Percentiles rank a stretch among this genome's conserved stretches.
phyloP scores from a whole-genome alignment of 2,329 filamentous ascomycete species.

The Nemania diffusa region DNA sequence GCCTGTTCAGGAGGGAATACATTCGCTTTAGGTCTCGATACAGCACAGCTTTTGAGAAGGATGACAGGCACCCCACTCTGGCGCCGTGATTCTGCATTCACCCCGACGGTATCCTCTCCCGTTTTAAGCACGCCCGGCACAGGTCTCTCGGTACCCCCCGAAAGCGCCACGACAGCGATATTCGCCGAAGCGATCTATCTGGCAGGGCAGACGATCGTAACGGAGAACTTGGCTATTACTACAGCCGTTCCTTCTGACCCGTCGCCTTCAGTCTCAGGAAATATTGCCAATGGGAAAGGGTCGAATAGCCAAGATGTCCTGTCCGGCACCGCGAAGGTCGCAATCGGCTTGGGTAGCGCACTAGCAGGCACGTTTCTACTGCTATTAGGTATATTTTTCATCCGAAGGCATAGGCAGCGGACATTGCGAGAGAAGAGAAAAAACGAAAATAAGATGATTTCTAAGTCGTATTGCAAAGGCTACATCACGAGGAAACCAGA shows the following conservation, averaged over 20 bases:
- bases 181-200: conserved; percentile 15
- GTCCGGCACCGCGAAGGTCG: background rate
- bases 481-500: background rate
- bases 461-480: background rate
- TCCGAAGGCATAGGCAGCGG: conserved; percentile 3
- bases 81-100: background rate
- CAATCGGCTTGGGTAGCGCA: conserved; percentile 9
- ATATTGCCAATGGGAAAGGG: background rate
- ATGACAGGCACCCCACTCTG: background rate
- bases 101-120: background rate
- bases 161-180: background rate
- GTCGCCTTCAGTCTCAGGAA: background rate
- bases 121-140: background rate
- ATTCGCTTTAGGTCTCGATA: background rate
- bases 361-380: conserved; percentile 11
- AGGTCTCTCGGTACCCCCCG: background rate
- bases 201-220: background rate
- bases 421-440: background rate
- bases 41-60: background rate
- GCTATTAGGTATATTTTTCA: background rate
- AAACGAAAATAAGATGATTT: background rate
- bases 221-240: background rate
- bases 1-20: background rate
- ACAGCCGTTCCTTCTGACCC: background rate
- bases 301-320: background rate